phyloP scores from a whole-genome alignment of 1,284 basidiomycete species.

The Omphalotus olearius region DNA sequence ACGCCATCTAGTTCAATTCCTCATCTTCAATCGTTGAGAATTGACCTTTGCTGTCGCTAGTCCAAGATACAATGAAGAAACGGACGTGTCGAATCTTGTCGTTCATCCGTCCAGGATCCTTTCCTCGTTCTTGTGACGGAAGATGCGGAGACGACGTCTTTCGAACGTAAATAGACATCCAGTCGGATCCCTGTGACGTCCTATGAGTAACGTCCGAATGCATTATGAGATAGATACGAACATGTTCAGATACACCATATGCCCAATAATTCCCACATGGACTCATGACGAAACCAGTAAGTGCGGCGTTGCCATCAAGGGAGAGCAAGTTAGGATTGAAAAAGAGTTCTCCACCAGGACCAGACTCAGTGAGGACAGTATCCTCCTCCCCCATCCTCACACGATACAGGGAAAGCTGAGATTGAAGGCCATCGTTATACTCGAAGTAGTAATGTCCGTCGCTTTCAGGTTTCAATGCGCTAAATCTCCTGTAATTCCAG shows the following conservation, averaged over 20 bases:
- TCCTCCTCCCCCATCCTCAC: neutral
- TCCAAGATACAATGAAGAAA: slow-evolving; percentile 1
- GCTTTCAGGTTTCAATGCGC: neutral
- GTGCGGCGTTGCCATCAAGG: slow-evolving; percentile 1
- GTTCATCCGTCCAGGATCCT: slow-evolving; percentile 1
- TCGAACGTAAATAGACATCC: slow-evolving; percentile 2
- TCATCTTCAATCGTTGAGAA: neutral
- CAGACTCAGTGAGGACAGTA: slow-evolving; percentile 1
- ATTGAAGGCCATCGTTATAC: slow-evolving; percentile 2
- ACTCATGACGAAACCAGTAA: slow-evolving; percentile 2
- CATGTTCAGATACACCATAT: slow-evolving; percentile 5
- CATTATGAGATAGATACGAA: neutral
- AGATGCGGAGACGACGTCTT: slow-evolving; percentile 2
- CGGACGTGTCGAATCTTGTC: neutral
- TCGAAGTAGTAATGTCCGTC: slow-evolving; percentile 1
- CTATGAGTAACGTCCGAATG: no score
- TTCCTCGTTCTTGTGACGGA: slow-evolving; percentile 1
- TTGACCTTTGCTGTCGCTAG: slow-evolving; percentile 3
- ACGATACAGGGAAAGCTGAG: neutral
- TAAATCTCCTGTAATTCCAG: neutral
- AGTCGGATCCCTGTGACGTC: neutral
- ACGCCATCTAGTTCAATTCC: neutral
- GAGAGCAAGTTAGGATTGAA: neutral
- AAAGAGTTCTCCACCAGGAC: slow-evolving; percentile 2
- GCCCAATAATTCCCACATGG: slow-evolving; percentile 3